Conservation (phyloP, 257 asterid species). For the Phtheirospermum japonicum region DNA sequence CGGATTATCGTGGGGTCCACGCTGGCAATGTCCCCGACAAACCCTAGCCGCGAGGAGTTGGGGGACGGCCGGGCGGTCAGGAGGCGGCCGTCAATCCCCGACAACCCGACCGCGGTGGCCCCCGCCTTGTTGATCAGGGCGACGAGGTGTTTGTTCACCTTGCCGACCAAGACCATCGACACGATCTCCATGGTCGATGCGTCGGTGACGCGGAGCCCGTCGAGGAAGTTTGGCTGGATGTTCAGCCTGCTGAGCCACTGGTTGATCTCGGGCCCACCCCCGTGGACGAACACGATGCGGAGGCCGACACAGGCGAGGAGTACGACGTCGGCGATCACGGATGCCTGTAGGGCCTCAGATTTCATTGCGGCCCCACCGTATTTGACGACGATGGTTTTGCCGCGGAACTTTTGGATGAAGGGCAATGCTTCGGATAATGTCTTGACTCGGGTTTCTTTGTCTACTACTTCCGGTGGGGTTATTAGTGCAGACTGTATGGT, state of each 20-base stretch:
- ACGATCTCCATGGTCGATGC: constrained; percentile 2
- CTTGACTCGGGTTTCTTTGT: constrained; percentile 1
- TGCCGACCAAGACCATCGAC: neutral
- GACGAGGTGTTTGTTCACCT: neutral
- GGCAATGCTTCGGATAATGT: neutral
- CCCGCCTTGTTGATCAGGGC: neutral
- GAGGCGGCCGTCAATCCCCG: neutral
- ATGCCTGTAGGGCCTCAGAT: neutral
- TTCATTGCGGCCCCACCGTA: constrained; percentile 1
- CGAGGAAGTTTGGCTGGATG: constrained; percentile 1
- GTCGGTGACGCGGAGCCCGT: neutral
- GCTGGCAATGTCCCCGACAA: constrained; percentile 2
- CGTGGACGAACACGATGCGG: neutral
- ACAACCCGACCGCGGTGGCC: neutral
- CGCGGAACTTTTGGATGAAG: neutral
- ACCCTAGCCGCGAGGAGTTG: neutral
- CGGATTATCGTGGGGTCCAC: constrained; percentile 5
- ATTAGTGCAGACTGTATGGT: neutral
- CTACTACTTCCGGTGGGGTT: neutral
- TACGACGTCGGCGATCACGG: neutral
- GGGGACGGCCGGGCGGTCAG: constrained; percentile 1
- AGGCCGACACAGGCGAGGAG: constrained; percentile 6
- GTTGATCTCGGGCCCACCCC: constrained; percentile 9
- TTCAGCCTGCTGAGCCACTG: neutral
- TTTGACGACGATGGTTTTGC: constrained; percentile 3